Conservation (phyloP, 2,329 filamentous ascomycete genomes). For the Cucurbitaria berberidis region DNA sequence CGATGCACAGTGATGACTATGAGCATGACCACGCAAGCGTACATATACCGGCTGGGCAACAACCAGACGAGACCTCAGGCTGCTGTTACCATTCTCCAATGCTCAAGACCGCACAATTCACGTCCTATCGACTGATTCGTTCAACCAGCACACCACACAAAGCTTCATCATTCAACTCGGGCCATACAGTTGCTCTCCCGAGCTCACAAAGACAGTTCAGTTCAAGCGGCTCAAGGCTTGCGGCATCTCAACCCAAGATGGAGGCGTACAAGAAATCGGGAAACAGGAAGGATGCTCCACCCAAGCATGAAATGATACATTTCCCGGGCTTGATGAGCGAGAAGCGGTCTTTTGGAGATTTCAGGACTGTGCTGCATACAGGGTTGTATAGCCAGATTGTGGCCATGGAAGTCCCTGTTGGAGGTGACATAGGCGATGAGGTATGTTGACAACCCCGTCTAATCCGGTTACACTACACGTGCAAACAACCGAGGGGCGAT, state of each 20-base stretch:
- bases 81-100: constrained; percentile 21
- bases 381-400: constrained; percentile 68
- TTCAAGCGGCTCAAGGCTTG: not conserved
- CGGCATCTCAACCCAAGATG: constrained; percentile 20
- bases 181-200: not conserved
- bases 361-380: constrained; percentile 67
- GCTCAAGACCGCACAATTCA: constrained; percentile 32
- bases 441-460: constrained; percentile 42
- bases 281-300: constrained; percentile 35
- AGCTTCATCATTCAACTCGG: not conserved
- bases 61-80: not conserved
- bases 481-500: not conserved
- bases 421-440: constrained; percentile 71
- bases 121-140: constrained; percentile 17
- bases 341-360: constrained; percentile 63
- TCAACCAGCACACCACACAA: constrained; percentile 1
- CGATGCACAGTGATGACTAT: not conserved
- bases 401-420: constrained; percentile 68
- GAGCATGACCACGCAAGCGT: not conserved
- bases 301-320: constrained; percentile 62
- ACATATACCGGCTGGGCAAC: not conserved
- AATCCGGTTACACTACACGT: not conserved
- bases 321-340: constrained; percentile 63
- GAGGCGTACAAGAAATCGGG: constrained; percentile 34
- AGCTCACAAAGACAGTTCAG: not conserved